A percentile compares a stretch with the other conserved stretches of the same genome.
phyloP scores from a whole-genome alignment of 306 rosid genomes.

The Vigna mungo region DNA sequence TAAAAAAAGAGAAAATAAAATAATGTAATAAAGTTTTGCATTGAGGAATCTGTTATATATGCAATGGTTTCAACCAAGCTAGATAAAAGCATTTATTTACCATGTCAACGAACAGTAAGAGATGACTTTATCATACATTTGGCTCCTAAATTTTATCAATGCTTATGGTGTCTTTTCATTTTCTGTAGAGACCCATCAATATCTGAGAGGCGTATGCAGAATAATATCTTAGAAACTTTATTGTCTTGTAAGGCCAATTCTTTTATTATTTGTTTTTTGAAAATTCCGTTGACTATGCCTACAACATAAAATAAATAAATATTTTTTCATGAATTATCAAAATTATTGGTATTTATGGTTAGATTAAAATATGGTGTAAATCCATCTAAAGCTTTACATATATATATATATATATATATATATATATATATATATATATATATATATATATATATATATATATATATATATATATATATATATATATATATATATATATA shows the following conservation, averaged over 20 bases:
- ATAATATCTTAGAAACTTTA: slow-evolving; percentile 28
- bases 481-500: too few relatives aligned
- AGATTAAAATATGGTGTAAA: slow-evolving; percentile 18
- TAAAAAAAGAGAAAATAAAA: too few relatives aligned
- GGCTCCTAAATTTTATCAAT: slow-evolving; percentile 42
- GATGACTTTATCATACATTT: slow-evolving; percentile 40
- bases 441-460: too few relatives aligned
- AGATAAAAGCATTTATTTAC: slow-evolving; percentile 36
- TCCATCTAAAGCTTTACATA: not conserved
- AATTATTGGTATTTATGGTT: slow-evolving; percentile 20
- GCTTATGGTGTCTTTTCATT: slow-evolving; percentile 45
- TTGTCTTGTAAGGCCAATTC: slow-evolving; percentile 10
- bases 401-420: too few relatives aligned
- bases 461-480: too few relatives aligned
- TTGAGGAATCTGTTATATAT: too few relatives aligned
- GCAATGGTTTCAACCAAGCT: slow-evolving; percentile 38
- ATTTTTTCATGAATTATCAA: not conserved
- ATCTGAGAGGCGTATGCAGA: slow-evolving; percentile 35
- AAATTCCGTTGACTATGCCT: slow-evolving; percentile 27
- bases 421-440: too few relatives aligned
- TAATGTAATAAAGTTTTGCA: too few relatives aligned
- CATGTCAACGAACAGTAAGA: slow-evolving; percentile 47
- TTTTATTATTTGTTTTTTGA: slow-evolving; percentile 10
- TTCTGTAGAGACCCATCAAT: slow-evolving; percentile 42
- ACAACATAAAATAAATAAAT: not conserved